These are phyloP conservation scores for Amanita subjunquillea DNA, from an alignment of 768 basidiomycete species.

Conservation along the genomic window DNA sequence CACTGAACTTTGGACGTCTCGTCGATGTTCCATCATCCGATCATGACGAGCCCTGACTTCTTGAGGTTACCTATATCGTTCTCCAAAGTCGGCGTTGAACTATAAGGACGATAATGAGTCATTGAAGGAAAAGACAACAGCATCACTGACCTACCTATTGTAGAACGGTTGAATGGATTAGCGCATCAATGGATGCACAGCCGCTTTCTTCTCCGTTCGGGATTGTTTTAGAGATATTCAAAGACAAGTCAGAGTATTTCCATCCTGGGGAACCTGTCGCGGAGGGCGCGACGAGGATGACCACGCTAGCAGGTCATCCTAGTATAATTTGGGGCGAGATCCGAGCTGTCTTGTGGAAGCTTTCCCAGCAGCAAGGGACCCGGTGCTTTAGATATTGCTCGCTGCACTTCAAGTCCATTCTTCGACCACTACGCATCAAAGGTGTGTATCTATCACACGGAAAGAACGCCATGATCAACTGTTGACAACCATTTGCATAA, in stretches of 20 bases:
- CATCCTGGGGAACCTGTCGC: background rate
- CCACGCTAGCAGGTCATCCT: background rate
- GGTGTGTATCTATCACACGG: too few relatives aligned
- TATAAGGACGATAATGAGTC: background rate
- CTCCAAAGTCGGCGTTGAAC: background rate
- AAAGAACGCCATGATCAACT: too few relatives aligned
- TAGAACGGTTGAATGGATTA: background rate
- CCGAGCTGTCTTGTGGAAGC: too few relatives aligned
- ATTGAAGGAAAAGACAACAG: background rate
- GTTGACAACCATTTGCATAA: too few relatives aligned
- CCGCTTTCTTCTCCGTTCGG: background rate
- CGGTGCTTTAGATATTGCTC: too few relatives aligned
- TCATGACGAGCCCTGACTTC: too few relatives aligned
- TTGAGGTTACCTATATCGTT: too few relatives aligned
- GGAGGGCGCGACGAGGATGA: constrained; percentile 3
- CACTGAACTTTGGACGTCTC: too few relatives aligned
- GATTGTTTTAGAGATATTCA: background rate
- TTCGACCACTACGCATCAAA: too few relatives aligned
- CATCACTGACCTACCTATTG: background rate
- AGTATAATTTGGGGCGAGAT: background rate
- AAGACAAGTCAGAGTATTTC: background rate
- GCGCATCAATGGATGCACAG: background rate
- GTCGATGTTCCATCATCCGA: background rate
- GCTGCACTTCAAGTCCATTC: too few relatives aligned
- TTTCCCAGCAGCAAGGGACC: too few relatives aligned